phyloP scores from a whole-genome alignment of 2,329 filamentous ascomycete species.

The Colletotrichum lupini region DNA sequence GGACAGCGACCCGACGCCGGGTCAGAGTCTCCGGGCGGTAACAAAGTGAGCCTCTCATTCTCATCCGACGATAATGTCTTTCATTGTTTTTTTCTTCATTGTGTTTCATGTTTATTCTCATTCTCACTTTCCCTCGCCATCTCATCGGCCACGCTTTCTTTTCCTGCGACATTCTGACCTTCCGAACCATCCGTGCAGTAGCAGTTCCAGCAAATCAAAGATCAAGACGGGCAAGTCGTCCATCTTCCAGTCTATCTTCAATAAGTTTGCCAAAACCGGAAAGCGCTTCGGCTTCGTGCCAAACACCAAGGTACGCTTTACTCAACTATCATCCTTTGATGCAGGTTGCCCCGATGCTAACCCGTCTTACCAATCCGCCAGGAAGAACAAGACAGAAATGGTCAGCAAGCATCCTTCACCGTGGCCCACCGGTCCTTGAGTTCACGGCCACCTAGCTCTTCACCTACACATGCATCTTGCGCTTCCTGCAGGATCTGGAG shows the following conservation, averaged over 20 bases:
- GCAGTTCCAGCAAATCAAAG: slow-evolving; percentile 2
- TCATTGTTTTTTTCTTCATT: neutral
- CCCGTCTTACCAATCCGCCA: slow-evolving; percentile 13
- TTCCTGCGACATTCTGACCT: neutral
- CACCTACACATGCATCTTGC: neutral
- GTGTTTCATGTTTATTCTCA: neutral
- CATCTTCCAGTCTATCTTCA: slow-evolving; percentile 28
- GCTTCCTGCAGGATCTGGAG: neutral
- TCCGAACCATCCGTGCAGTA: neutral
- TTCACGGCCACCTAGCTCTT: neutral
- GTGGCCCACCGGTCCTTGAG: neutral
- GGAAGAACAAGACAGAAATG: slow-evolving; percentile 44
- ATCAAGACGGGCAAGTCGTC: slow-evolving; percentile 9
- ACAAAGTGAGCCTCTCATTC: slow-evolving; percentile 13
- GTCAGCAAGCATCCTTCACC: slow-evolving; percentile 31
- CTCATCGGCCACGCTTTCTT: neutral
- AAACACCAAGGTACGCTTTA: slow-evolving; percentile 26
- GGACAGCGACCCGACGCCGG: slow-evolving; percentile 18
- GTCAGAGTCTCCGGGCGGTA: neutral
- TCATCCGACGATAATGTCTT: neutral
- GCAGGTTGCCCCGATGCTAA: neutral
- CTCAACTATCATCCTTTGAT: neutral
- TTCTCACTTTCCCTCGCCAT: neutral
- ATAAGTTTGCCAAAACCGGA: slow-evolving; percentile 22
- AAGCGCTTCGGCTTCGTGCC: slow-evolving; percentile 32